Evolutionary conservation across 441 rosid species (phyloP), one percentile per base, ranked within the genome.

Genomic region (Euphorbia corollata): DNA sequence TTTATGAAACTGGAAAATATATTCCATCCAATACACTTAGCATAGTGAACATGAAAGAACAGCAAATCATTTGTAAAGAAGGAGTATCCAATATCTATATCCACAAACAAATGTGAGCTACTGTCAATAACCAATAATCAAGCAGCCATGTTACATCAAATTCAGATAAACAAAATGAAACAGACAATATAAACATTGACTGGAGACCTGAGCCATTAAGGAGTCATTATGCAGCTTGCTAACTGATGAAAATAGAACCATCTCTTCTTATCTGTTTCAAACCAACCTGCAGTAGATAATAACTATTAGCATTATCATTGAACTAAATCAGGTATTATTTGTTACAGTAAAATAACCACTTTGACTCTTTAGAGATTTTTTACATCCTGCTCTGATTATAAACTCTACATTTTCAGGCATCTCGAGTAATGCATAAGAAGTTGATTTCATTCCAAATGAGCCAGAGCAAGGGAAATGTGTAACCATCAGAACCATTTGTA

Each of bases 171-270:
- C 20, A 8, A 65, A 30, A 43, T 13, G 47, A 36, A 43, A 51
- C 11, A 4, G 0, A 64, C 12, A 20, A 24, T 13, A 27, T 59
- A 61, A 71, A 55, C 60, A 30, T 43, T 5, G 19, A 62, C 54
- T n/a, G n/a, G n/a, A n/a, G n/a, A n/a, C 92, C 92, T 89, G 87
- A 75, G 81, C 88, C 80, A 81, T 59, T 80, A 89, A 79, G 63
- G 74, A 58, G 63, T 84, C 84, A 81, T 69, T 75, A 22, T 61
- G 74, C 20, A 89, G 84, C 79, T 84, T 87, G 47, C 73, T 77
- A 36, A 32, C 73, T 8, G 84, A 63, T 61, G 82, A 54, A n/a
- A 53, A 81, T 22, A 66, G 86, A 75, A 70, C 78, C 83, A 60
- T 78, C 83, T 55, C 73, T 71, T 64, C 53, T 77, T 70, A 82